Conservation (phyloP, 2,329 filamentous ascomycete genomes). For the Aspergillus tamarii region DNA sequence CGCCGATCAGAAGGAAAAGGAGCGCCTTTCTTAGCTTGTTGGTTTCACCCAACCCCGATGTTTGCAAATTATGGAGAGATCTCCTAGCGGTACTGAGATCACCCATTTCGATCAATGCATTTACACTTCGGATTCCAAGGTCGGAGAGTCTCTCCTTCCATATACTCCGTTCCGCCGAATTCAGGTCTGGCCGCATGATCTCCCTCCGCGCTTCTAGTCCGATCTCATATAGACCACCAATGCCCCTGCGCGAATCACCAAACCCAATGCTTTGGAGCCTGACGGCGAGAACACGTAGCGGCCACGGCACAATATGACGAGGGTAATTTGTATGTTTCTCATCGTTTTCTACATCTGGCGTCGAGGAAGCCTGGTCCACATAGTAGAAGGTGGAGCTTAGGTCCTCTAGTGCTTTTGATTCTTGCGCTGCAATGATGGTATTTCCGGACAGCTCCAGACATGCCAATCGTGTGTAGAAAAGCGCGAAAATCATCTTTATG, state of each 20-base stretch:
- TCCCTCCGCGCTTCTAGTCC: conserved; percentile 73
- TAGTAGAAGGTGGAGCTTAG: conserved; percentile 60
- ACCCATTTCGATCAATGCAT: conserved; percentile 67
- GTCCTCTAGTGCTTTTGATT: conserved; percentile 66
- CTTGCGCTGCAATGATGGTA: conserved; percentile 67
- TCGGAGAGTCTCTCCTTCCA: conserved; percentile 77
- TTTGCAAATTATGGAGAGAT: conserved; percentile 66
- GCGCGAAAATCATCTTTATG: conserved; percentile 68
- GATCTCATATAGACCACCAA: conserved; percentile 90
- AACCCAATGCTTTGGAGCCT: conserved; percentile 85
- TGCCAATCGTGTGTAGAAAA: conserved; percentile 80
- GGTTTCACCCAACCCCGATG: conserved; percentile 30
- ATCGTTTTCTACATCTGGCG: conserved; percentile 59
- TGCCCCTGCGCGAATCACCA: conserved; percentile 77
- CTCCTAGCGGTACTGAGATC: conserved; percentile 78
- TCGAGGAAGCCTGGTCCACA: conserved; percentile 33
- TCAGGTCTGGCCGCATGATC: conserved; percentile 55
- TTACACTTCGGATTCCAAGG: conserved; percentile 67
- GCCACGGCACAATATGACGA: conserved; percentile 81
- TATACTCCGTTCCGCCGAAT: conserved; percentile 59
- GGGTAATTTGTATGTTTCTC: conserved; percentile 65
- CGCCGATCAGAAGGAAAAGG: conserved; percentile 77
- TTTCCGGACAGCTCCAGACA: conserved; percentile 80
- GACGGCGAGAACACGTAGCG: conserved; percentile 78
- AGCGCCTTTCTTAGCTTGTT: conserved; percentile 57